A percentile compares a stretch with the other conserved stretches of the same genome.
phyloP scores from a whole-genome alignment of 495 filamentous ascomycete species.

The Lichina pygmaea region DNA sequence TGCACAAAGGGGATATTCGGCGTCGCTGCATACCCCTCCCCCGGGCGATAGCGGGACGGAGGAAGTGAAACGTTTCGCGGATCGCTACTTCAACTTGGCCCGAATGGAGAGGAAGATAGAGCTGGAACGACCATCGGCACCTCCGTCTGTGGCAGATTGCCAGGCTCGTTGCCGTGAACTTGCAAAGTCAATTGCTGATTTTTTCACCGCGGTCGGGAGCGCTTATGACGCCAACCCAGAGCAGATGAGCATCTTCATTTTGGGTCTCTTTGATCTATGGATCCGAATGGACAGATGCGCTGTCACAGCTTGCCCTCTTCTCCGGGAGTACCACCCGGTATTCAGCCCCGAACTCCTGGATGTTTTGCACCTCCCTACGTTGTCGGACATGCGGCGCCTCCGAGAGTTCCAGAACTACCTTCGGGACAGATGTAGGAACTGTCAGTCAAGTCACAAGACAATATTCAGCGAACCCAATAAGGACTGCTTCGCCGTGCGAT shows the following conservation, averaged over 20 bases:
- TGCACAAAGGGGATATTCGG: neutral
- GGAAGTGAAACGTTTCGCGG: conserved; percentile 7
- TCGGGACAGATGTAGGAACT: conserved; percentile 7
- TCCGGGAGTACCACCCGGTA: conserved; percentile 13
- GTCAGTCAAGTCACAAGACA: conserved; percentile 5
- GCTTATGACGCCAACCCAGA: conserved; percentile 19
- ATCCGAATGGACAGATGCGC: conserved; percentile 14
- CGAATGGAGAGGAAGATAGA: conserved; percentile 10
- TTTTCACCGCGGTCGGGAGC: conserved; percentile 10
- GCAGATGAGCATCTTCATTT: conserved; percentile 17
- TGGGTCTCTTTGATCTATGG: conserved; percentile 19
- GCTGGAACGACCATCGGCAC: neutral
- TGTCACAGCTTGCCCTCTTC: conserved; percentile 10
- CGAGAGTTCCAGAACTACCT: conserved; percentile 21
- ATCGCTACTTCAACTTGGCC: conserved; percentile 9
- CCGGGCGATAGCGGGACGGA: neutral
- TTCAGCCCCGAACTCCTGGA: conserved; percentile 21
- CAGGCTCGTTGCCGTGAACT: conserved; percentile 11
- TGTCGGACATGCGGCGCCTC: conserved; percentile 20
- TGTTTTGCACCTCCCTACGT: conserved; percentile 17
- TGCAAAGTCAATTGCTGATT: conserved; percentile 12
- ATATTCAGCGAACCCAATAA: conserved; percentile 17
- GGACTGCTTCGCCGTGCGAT: conserved; percentile 19
- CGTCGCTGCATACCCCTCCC: neutral
- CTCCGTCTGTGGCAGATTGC: neutral